Percentiles rank a stretch among this genome's conserved stretches.
Evolutionary conservation across 2,329 filamentous ascomycete species (phyloP).

Genomic region (Fusarium praegraminearum): DNA sequence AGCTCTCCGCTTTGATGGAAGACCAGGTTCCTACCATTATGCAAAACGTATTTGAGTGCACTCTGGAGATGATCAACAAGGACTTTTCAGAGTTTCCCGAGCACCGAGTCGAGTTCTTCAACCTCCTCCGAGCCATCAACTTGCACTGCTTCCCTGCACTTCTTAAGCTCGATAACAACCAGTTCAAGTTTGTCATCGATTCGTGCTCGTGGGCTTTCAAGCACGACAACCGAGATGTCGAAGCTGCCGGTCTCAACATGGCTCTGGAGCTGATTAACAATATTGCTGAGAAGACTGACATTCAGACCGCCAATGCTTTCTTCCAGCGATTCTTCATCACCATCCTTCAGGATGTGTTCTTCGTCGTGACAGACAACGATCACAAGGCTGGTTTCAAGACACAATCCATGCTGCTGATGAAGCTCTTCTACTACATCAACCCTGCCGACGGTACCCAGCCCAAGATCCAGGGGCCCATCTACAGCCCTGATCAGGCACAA

Average conservation of each 20-base stretch:
- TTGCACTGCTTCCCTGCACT: slow-evolving; percentile 95
- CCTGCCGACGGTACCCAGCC: slow-evolving; percentile 74
- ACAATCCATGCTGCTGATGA: slow-evolving; percentile 90
- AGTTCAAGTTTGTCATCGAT: slow-evolving; percentile 99
- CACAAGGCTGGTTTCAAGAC: slow-evolving; percentile 99
- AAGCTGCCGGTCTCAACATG: slow-evolving; percentile 97
- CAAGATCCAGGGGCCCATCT: slow-evolving; percentile 94
- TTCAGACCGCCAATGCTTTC: slow-evolving; percentile 88
- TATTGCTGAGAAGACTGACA: slow-evolving; percentile 92
- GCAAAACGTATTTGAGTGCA: slow-evolving; percentile 99
- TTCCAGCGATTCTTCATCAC: slow-evolving; percentile 98
- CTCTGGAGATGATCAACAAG: slow-evolving; percentile 99
- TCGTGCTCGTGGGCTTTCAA: slow-evolving; percentile 99
- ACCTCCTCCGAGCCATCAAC: slow-evolving; percentile 94
- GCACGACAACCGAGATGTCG: slow-evolving; percentile 98
- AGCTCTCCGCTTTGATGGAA: slow-evolving; percentile 96
- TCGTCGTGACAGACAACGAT: slow-evolving; percentile 95
- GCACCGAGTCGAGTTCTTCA: slow-evolving; percentile 99
- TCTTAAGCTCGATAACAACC: slow-evolving; percentile 91
- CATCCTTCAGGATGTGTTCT: slow-evolving; percentile 98
- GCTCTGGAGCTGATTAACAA: slow-evolving; percentile 97
- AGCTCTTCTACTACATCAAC: slow-evolving; percentile 97
- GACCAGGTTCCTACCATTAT: slow-evolving; percentile 97
- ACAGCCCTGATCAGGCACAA: slow-evolving; percentile 84
- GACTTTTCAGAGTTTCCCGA: slow-evolving; percentile 99